phyloP scores from a whole-genome alignment of 2,329 filamentous ascomycete species.

The Talaromyces islandicus region DNA sequence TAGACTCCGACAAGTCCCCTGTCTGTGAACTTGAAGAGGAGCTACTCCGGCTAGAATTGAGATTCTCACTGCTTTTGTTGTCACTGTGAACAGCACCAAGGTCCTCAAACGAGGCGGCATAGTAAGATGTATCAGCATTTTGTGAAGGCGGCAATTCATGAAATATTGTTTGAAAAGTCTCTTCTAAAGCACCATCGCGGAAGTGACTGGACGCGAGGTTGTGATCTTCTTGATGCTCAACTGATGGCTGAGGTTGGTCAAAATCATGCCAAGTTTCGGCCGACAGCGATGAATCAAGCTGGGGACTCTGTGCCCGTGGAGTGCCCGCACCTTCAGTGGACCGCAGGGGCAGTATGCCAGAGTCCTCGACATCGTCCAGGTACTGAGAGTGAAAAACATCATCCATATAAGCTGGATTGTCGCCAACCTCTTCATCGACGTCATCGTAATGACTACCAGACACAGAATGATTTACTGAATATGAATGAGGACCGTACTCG shows the following conservation, averaged over 20 bases:
- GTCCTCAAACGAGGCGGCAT: background rate
- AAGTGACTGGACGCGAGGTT: background rate
- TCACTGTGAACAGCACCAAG: background rate
- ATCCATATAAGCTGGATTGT: constrained; percentile 34
- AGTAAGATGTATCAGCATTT: background rate
- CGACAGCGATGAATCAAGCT: constrained; percentile 10
- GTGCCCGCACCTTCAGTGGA: constrained; percentile 14
- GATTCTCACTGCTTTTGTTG: background rate
- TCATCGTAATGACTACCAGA: constrained; percentile 21
- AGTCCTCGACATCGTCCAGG: constrained; percentile 24
- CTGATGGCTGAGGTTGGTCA: background rate
- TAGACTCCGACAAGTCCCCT: constrained; percentile 41
- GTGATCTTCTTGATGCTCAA: background rate
- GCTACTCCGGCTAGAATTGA: constrained; percentile 15
- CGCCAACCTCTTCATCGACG: constrained; percentile 23
- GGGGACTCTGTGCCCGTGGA: constrained; percentile 13
- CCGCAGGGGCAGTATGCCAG: constrained; percentile 13
- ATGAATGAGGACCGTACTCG: constrained; percentile 20
- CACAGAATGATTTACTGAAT: constrained; percentile 18
- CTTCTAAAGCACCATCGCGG: background rate
- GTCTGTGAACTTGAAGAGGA: constrained; percentile 15
- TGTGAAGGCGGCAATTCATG: background rate
- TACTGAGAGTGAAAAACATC: constrained; percentile 31
- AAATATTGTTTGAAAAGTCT: background rate
- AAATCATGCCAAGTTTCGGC: constrained; percentile 4